These are phyloP conservation scores for Trichopus zeylanicus DNA, from an alignment of 116 monocot genomes.

Conservation along the genomic window DNA sequence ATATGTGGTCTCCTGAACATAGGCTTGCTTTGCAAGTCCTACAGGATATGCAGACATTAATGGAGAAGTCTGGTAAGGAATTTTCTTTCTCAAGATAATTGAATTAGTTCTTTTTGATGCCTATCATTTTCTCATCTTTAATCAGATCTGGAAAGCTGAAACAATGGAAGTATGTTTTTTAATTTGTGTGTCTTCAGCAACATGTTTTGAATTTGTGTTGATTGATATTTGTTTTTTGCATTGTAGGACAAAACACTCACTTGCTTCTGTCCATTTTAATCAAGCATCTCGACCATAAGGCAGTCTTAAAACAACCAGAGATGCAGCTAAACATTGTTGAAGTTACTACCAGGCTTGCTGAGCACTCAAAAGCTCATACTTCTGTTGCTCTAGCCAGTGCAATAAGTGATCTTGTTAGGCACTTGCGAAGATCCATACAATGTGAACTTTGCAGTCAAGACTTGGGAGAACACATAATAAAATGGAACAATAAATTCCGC, in stretches of 20 bases:
- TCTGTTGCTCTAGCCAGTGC: constrained; percentile 57
- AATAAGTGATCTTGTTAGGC: constrained; percentile 72
- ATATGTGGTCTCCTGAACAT: constrained; percentile 55
- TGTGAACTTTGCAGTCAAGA: constrained; percentile 14
- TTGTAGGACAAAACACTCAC: constrained; percentile 73
- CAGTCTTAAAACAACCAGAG: constrained; percentile 57
- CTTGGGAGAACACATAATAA: constrained; percentile 26
- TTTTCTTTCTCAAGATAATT: not conserved
- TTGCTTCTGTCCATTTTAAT: constrained; percentile 65
- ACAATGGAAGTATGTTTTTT: not conserved
- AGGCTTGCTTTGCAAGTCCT: constrained; percentile 70
- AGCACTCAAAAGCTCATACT: constrained; percentile 44
- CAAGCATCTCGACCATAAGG: constrained; percentile 91
- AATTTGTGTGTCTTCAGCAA: too few relatives aligned
- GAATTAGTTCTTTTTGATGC: constrained; percentile 1
- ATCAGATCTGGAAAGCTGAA: not conserved
- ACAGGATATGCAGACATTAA: constrained; percentile 54
- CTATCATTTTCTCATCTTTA: not conserved
- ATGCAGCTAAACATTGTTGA: constrained; percentile 74
- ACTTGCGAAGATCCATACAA: constrained; percentile 74
- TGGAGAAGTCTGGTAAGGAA: constrained; percentile 71
- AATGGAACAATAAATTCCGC: constrained; percentile 60
- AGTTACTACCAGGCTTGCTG: constrained; percentile 50
- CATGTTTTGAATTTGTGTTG: not conserved
- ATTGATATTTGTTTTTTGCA: not conserved